Evolutionary conservation across 1,139 yeast genomes (phyloP).

Genomic region (Entelexis sorbosivorans): DNA sequence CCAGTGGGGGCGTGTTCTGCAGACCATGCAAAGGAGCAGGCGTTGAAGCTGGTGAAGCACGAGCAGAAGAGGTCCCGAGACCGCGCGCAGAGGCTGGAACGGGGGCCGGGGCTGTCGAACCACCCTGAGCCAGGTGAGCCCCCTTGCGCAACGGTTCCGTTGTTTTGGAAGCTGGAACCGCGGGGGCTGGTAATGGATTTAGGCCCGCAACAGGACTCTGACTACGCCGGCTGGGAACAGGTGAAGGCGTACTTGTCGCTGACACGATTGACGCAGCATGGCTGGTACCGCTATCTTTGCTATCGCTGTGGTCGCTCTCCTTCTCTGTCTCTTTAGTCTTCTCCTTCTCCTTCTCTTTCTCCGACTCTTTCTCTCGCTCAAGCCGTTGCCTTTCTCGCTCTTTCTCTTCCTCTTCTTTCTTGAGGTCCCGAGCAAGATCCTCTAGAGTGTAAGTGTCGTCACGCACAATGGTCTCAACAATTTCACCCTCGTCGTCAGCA

Average conservation of each 20-base stretch:
- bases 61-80: neutral
- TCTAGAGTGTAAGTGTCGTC: slow-evolving; percentile 32
- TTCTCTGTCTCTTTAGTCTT: neutral
- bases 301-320: slow-evolving; percentile 2
- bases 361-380: slow-evolving; percentile 24
- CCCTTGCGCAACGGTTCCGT: slow-evolving; percentile 15
- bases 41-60: slow-evolving; percentile 2
- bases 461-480: slow-evolving; percentile 36
- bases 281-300: neutral
- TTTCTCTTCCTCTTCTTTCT: slow-evolving; percentile 24
- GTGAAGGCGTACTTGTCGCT: slow-evolving; percentile 44
- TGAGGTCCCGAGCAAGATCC: slow-evolving; percentile 31
- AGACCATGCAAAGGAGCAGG: neutral
- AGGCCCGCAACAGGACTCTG: slow-evolving; percentile 19
- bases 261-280: neutral
- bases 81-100: neutral
- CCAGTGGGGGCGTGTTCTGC: neutral
- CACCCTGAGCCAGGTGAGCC: slow-evolving; percentile 21
- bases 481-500: slow-evolving; percentile 46
- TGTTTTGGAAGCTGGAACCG: slow-evolving; percentile 18
- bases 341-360: slow-evolving; percentile 10
- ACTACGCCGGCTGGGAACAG: slow-evolving; percentile 29
- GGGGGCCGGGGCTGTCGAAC: slow-evolving; percentile 18
- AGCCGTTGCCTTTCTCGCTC: slow-evolving; percentile 21
- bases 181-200: slow-evolving; percentile 22